phyloP scores from a whole-genome alignment of 352 stramenopile genomes.

The Pythium monospermum region DNA sequence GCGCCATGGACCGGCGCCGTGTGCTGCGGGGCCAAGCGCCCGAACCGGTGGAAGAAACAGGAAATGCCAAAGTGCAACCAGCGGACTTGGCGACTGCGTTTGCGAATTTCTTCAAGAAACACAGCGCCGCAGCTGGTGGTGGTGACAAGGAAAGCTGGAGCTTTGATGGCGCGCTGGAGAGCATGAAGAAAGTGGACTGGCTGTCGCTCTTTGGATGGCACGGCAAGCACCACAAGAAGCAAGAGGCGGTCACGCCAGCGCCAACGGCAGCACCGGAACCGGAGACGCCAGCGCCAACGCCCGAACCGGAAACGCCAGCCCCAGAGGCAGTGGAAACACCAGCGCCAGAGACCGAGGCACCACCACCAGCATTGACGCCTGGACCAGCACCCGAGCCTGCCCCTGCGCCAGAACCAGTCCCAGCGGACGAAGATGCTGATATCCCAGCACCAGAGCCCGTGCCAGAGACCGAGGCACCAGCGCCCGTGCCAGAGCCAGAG shows the following conservation, averaged over 20 bases:
- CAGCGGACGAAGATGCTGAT: background rate
- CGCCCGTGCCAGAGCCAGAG: background rate
- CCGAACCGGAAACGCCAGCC: background rate
- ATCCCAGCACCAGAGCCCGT: background rate
- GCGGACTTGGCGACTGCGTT: background rate
- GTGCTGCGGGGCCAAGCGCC: background rate
- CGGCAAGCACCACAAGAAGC: background rate
- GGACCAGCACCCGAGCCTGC: background rate
- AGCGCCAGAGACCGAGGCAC: background rate
- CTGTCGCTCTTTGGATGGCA: conserved; percentile 9
- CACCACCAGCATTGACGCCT: background rate
- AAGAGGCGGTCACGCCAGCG: background rate
- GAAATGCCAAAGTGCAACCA: conserved; percentile 9
- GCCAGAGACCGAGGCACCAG: background rate
- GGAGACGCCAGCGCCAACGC: background rate
- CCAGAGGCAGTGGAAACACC: background rate
- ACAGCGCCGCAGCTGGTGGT: background rate
- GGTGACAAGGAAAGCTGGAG: conserved; percentile 1
- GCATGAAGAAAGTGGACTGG: conserved; percentile 10
- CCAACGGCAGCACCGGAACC: conserved; percentile 2
- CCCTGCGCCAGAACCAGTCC: background rate
- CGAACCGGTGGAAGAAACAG: background rate
- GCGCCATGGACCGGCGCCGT: background rate
- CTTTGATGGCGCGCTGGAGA: conserved; percentile 7
- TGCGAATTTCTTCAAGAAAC: conserved; percentile 1